Evolutionary conservation across 805 yeast species (phyloP), one percentile per base, ranked within the genome.

Genomic region (Saccharomycopsis selenospora): DNA sequence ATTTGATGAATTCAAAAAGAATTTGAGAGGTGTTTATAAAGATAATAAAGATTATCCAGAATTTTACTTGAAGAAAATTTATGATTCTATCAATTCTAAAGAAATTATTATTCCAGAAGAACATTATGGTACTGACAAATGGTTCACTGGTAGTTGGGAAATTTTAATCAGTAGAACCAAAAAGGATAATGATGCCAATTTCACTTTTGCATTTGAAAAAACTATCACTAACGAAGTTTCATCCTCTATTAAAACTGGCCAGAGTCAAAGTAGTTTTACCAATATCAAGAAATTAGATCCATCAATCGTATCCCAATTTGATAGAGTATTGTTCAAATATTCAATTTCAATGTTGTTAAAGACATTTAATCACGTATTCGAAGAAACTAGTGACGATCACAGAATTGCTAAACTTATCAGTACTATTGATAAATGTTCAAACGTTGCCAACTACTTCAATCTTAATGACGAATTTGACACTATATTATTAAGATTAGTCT

Each of bases 31-130:
- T 4, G 84, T 88, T 23, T 81, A 82, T 60, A 82, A 81, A 55
- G 77, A 77, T 18, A 72, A 73, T 25, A 73, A 75, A 30, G 93
- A 90, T 64, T 90, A 85, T 67, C 91, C 95, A 2, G 73, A 73
- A 22, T 89, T 95, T 85, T 91, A 88, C 60, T 69, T 91, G 53
- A 80, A 82, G 51, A 84, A 77, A 54, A 88, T 91, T 23, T 93
- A 85, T 64, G 68, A 75, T 23, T 84, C 95, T 1, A 90, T 93
- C 48, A 75, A 79, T 52, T 86, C 82, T 48, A 77, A 84, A 46
- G 99, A 93, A 64, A 93, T 93, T 54, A 87, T 93, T 43, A 86
- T 95, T 90, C 98, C 99, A 0, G 98, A 93, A 59, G 99, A 93
- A 59, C 97, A 91, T 57, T 95, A 88, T 61, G 93, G 91, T 13